Base-by-base conservation (phyloP, 2,329 filamentous ascomycete genomes). In the Pestalotiopsis fici region DNA sequence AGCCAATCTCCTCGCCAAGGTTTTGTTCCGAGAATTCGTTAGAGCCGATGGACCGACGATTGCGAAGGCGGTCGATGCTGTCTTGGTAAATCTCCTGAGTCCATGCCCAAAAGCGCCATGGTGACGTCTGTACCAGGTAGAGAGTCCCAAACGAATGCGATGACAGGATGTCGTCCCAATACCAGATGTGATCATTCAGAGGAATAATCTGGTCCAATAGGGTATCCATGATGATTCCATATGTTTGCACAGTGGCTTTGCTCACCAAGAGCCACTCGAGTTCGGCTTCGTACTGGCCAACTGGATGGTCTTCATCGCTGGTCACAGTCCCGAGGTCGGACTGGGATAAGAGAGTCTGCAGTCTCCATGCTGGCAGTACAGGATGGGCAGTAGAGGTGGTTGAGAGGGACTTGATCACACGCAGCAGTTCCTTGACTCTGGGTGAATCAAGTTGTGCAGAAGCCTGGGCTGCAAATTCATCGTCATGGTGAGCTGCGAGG, bases 161-260 rank as follows among this genome's bases (percentile, higher is more conserved):
- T 11, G 89, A 88, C 35, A 97, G 82, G 2, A 98, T 87, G 71
- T 96, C 92, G 75, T 97, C 93, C 96, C 96, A 99, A 78, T 98
- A 98, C 89, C 92, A 95, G 27, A 97, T 91, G 72, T 97, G 94
- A 71, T 97, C 91, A 73, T 90, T 93, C 21, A 99, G 80, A 0
- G 91, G 91, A 12, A 95, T 90, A 12, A 94, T 97, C 73, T 96
- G 92, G 66, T 95, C 91, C 12, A 98, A 81, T 3, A 98, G 85
- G 0, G 88, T 90, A 72, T 90, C 90, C 72, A 98, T 83, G 54
- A 97, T 86, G 61, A 93, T 82, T 3, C 95, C 95, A 75, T 97
- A 97, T 1, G 92, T 90, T 76, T 98, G 95, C n/a, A 95, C 89
- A 0, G 95, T 93, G 4, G 95, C 95, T 79, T 98, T 99, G 79